Base-by-base conservation (phyloP, 2,329 filamentous ascomycete genomes). In the Stagonosporopsis cucurbitacearum region DNA sequence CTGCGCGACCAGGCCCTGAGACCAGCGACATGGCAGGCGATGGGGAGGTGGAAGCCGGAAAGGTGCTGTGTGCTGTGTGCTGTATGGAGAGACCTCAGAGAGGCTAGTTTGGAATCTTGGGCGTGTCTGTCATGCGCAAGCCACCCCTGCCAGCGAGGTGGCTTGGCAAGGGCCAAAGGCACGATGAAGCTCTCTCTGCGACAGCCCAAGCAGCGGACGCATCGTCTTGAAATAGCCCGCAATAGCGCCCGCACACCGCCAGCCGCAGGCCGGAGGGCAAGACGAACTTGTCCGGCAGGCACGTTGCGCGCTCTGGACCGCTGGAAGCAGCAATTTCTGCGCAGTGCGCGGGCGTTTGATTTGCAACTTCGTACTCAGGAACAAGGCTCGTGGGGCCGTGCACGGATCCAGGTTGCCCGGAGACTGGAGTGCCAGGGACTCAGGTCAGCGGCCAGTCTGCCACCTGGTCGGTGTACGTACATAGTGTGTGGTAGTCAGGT, bases 1-100 rank as follows among this genome's bases (percentile, higher is more conserved):
- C 62, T 36, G 76, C 85, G 59, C 82, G 79, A 52, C 85, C 85
- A 42, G 85, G 85, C 22, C 85, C 85, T 46, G 85, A 83, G 57
- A 83, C 84, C 44, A 87, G 77, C 39, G 85, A 83, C 85, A 88
- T 88, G 63, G 39, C 20, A 44, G 44, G 41, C 44, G 33, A 49
- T 40, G 39, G 37, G 39, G 30, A 47, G 20, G 40, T 41, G 15
- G 47, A 37, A 33, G 52, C 49, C 17, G 45, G 40, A n/a, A 32
- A 28, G 51, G 30, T 41, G 47, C 47, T 36, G 48, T n/a, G n/a
- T n/a, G n/a, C n/a, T n/a, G n/a, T n/a, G n/a, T n/a, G n/a, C n/a
- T n/a, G n/a, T n/a, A n/a, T n/a, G n/a, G n/a, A n/a, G n/a, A n/a
- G n/a, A n/a, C n/a, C n/a, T n/a, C n/a, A 56, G 47, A 47, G 44